A percentile compares a stretch with the other conserved stretches of the same genome.
Conservation (phyloP, 1,284 basidiomycete genomes). For the Polyporus tsugae region DNA sequence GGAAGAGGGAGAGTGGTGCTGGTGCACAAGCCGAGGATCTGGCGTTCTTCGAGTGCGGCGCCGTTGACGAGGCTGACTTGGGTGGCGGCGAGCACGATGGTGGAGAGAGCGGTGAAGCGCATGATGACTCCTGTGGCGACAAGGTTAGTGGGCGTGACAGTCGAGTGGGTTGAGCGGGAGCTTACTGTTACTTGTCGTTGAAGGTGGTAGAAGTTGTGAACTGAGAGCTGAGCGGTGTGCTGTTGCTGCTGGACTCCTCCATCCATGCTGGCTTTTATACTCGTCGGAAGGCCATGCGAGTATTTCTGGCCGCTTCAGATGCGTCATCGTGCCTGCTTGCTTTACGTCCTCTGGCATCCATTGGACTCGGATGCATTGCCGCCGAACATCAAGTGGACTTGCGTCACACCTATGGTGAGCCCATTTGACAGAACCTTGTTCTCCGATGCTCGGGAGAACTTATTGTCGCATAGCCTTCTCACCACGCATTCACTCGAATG, state of each 20-base stretch:
- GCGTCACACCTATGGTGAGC: neutral
- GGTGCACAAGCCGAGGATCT: conserved; percentile 10
- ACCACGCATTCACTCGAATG: neutral
- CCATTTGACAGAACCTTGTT: conserved; percentile 10
- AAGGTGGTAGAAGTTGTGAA: neutral
- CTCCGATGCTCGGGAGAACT: neutral
- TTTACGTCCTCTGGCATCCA: neutral
- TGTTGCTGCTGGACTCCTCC: conserved; percentile 4
- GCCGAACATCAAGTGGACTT: conserved; percentile 5
- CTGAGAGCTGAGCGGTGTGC: conserved; percentile 9
- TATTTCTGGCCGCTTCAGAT: neutral
- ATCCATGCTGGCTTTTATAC: neutral
- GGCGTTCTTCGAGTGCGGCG: neutral
- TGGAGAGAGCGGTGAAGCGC: conserved; percentile 14
- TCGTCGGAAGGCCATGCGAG: neutral
- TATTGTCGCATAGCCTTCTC: conserved; percentile 1
- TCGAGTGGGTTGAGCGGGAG: neutral
- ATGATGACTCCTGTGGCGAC: conserved; percentile 1
- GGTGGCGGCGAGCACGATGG: conserved; percentile 9
- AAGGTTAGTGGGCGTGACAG: conserved; percentile 1
- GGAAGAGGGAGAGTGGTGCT: conserved; percentile 10
- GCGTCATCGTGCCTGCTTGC: neutral
- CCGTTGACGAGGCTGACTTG: conserved; percentile 10
- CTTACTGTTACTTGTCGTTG: conserved; percentile 5
- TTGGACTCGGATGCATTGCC: neutral